phyloP scores from a whole-genome alignment of 2,329 filamentous ascomycete species.

The Colletotrichum coccodes region DNA sequence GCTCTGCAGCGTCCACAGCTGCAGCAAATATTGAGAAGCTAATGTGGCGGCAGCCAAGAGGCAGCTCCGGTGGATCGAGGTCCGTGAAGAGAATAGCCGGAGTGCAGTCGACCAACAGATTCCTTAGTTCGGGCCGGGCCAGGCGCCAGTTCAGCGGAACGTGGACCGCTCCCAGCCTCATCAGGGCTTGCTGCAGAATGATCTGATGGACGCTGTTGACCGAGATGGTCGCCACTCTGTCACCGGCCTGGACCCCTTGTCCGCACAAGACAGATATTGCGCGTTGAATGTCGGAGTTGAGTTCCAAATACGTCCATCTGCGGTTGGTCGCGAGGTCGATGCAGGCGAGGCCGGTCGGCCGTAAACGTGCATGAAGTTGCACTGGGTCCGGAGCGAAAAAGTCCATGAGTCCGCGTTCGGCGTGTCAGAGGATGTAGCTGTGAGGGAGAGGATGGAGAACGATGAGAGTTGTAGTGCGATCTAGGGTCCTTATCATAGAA shows the following conservation, averaged over 20 bases:
- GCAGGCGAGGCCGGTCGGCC: conserved; percentile 28
- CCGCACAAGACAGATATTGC: conserved; percentile 13
- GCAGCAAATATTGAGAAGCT: not conserved
- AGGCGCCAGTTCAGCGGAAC: conserved; percentile 31
- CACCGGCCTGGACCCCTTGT: conserved; percentile 12
- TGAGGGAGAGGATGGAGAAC: not conserved
- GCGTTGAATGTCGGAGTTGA: conserved; percentile 27
- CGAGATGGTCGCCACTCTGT: conserved; percentile 20
- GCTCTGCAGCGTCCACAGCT: conserved; percentile 3
- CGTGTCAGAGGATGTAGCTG: no score
- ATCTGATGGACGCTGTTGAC: conserved; percentile 29
- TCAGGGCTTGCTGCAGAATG: conserved; percentile 28
- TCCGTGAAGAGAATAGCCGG: conserved; percentile 22
- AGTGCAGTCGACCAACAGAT: conserved; percentile 12
- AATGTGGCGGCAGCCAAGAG: conserved; percentile 17
- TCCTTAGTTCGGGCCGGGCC: conserved; percentile 26
- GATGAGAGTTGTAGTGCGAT: not conserved
- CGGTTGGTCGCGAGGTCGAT: conserved; percentile 28
- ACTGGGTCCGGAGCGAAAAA: conserved; percentile 20
- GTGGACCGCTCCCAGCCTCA: conserved; percentile 19
- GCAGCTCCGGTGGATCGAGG: conserved; percentile 7
- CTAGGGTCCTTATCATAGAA: not conserved
- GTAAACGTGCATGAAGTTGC: conserved; percentile 28
- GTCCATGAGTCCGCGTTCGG: not conserved
- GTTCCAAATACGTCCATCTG: conserved; percentile 29